A percentile compares a stretch with the other conserved stretches of the same genome.
These are phyloP conservation scores for Cicer chorassanicum DNA, from an alignment of 306 rosid genomes.

Conservation along the genomic window DNA sequence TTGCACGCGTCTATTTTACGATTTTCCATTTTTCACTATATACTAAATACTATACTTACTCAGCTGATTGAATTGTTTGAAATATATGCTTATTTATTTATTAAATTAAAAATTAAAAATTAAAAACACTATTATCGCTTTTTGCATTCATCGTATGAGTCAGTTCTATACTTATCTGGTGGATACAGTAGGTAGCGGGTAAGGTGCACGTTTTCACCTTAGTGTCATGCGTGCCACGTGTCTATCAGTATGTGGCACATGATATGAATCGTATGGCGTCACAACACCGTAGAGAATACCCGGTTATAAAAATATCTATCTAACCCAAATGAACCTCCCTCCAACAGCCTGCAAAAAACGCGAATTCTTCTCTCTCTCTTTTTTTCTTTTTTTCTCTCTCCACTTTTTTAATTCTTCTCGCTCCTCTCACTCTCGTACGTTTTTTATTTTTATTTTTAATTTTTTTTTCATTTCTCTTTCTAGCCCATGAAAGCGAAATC, in stretches of 20 bases:
- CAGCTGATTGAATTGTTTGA: neutral
- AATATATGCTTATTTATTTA: no score
- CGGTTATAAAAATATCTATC: conserved; percentile 54
- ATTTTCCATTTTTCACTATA: neutral
- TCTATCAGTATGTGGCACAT: neutral
- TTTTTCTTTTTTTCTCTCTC: neutral
- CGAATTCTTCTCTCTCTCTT: conserved; percentile 56
- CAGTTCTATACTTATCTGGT: neutral
- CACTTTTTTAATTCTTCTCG: conserved; percentile 9
- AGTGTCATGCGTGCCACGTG: conserved; percentile 42
- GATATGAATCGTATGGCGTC: conserved; percentile 10
- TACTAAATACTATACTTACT: neutral
- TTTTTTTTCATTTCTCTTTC: conserved; percentile 32
- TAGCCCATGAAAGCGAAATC: conserved; percentile 62
- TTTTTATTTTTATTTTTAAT: neutral
- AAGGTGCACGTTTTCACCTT: conserved; percentile 33
- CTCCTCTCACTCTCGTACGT: neutral
- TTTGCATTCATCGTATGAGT: neutral
- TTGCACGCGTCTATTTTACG: neutral
- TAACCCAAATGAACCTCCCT: neutral
- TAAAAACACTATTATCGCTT: neutral
- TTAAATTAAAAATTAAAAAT: neutral
- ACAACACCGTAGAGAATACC: conserved; percentile 43
- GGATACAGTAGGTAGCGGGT: conserved; percentile 42
- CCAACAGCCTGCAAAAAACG: conserved; percentile 57